Percentiles rank a stretch among this genome's conserved stretches.
Conservation (phyloP, 2,329 filamentous ascomycete species). For the Aspergillus jensenii region DNA sequence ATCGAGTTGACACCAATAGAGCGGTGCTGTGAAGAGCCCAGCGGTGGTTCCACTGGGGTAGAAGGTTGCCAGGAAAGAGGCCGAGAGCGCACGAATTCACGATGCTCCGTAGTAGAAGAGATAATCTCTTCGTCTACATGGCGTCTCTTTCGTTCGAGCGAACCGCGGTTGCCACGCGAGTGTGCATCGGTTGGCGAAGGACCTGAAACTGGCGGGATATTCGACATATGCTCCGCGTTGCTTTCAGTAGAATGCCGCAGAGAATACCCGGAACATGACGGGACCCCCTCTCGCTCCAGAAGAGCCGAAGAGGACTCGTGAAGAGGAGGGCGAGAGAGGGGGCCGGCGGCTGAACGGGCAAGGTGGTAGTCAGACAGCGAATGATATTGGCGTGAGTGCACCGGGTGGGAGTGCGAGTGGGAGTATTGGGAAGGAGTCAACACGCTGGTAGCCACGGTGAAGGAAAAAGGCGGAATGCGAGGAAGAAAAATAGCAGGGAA, state of each 20-base stretch:
- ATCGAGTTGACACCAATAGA: conserved; percentile 44
- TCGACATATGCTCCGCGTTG: conserved; percentile 42
- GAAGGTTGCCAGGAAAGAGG: conserved; percentile 39
- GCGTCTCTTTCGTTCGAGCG: conserved; percentile 25
- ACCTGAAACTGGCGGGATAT: conserved; percentile 30
- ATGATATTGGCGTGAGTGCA: conserved; percentile 34
- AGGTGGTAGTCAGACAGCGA: conserved; percentile 28
- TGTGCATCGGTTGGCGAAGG: conserved; percentile 30
- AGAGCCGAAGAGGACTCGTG: conserved; percentile 31
- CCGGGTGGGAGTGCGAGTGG: conserved; percentile 17
- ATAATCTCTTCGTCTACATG: conserved; percentile 18
- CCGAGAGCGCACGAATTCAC: conserved; percentile 29
- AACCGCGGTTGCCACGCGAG: conserved; percentile 20
- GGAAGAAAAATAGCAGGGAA: neutral
- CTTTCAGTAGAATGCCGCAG: conserved; percentile 26
- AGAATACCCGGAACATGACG: conserved; percentile 38
- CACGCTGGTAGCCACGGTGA: conserved; percentile 43
- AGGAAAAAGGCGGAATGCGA: conserved; percentile 11
- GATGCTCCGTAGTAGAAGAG: conserved; percentile 17
- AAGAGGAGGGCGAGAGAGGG: conserved; percentile 39
- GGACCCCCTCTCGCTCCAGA: conserved; percentile 39
- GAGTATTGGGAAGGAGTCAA: conserved; percentile 34
- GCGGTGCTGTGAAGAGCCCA: conserved; percentile 31
- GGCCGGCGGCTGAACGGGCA: conserved; percentile 24
- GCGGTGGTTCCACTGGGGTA: conserved; percentile 34